Evolutionary conservation across 805 yeast genomes (phyloP).

Genomic region (Saturnispora sekii): DNA sequence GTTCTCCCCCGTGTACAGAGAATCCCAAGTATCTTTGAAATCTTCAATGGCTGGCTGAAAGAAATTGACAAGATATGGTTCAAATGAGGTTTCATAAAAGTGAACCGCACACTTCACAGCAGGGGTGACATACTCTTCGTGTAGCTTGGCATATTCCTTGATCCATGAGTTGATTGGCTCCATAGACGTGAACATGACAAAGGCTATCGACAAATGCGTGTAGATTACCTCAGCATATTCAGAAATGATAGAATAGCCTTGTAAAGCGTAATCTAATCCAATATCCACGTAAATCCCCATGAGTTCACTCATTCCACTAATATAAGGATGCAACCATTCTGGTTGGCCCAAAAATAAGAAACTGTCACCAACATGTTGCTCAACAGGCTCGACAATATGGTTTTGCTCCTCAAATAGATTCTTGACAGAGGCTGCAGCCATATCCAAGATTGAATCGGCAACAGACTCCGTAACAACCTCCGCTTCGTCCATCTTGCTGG

Average conservation of each 20-base stretch:
- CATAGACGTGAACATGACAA: constrained; percentile 8
- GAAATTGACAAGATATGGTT: background rate
- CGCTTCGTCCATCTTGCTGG: background rate
- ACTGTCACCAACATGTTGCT: constrained; percentile 1
- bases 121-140: background rate
- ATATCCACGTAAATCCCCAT: background rate
- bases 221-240: constrained; percentile 3
- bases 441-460: background rate
- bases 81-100: background rate
- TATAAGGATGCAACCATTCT: no score
- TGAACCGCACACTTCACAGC: background rate
- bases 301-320: background rate
- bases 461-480: constrained; percentile 1
- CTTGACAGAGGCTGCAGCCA: background rate
- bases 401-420: no score
- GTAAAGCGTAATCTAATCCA: background rate
- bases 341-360: no score
- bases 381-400: background rate
- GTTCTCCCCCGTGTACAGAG: background rate
- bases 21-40: background rate
- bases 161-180: constrained; percentile 4
- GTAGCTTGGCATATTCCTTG: background rate
- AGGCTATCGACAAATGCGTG: constrained; percentile 8
- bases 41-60: constrained; percentile 2
- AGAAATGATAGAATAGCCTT: background rate